These are phyloP conservation scores for Rasamsonia emersonii DNA, from an alignment of 2,329 filamentous ascomycete species.

Conservation along the genomic window DNA sequence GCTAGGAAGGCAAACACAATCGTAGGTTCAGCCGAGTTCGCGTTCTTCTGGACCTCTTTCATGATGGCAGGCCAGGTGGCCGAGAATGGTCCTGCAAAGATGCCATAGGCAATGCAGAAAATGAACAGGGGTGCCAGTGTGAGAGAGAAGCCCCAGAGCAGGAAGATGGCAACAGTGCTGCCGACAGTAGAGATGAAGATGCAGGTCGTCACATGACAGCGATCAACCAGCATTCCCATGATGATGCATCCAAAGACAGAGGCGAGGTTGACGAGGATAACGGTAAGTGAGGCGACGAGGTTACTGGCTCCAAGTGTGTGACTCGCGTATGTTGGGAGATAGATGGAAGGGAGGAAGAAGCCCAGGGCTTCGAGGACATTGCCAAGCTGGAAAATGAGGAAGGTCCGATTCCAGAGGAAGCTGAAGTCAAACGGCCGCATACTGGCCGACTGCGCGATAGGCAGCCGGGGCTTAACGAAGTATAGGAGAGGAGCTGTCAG, in stretches of 20 bases:
- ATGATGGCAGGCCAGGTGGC: slow-evolving; percentile 39
- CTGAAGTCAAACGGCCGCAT: slow-evolving; percentile 21
- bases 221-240: slow-evolving; percentile 35
- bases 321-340: slow-evolving; percentile 21
- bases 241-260: slow-evolving; percentile 29
- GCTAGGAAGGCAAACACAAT: slow-evolving; percentile 42
- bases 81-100: slow-evolving; percentile 38
- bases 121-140: slow-evolving; percentile 33
- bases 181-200: slow-evolving; percentile 35
- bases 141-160: slow-evolving; percentile 40
- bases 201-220: slow-evolving; percentile 32
- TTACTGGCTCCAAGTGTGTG: slow-evolving; percentile 15
- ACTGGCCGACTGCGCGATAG: slow-evolving; percentile 10
- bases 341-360: slow-evolving; percentile 27
- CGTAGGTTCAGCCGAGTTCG: slow-evolving; percentile 33
- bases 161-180: slow-evolving; percentile 32
- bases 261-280: slow-evolving; percentile 21
- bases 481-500: slow-evolving; percentile 28
- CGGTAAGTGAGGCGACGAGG: slow-evolving; percentile 15
- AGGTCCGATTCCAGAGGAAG: slow-evolving; percentile 25
- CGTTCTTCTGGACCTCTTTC: slow-evolving; percentile 30
- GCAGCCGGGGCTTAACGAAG: slow-evolving; percentile 22
- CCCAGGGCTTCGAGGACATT: slow-evolving; percentile 27
- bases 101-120: slow-evolving; percentile 37
- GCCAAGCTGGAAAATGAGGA: slow-evolving; percentile 29